These are phyloP conservation scores for Plasmodium adleri DNA, from an alignment of 169 alveolate species.

Conservation along the genomic window DNA sequence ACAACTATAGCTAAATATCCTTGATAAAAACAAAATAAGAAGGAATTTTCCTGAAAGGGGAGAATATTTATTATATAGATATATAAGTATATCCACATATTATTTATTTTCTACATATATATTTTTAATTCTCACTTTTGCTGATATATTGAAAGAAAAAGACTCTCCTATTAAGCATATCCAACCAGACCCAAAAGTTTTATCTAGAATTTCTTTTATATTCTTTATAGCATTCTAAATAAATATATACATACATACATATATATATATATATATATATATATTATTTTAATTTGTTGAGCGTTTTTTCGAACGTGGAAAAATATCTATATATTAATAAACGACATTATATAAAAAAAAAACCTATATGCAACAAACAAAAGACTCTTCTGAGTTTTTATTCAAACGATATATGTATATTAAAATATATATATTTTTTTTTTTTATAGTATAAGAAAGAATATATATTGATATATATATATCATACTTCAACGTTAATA, in stretches of 20 bases:
- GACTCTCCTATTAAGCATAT: constrained; percentile 75
- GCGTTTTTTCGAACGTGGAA: background rate
- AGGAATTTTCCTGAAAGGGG: constrained; percentile 57
- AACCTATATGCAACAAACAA: no score
- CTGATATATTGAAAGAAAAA: constrained; percentile 74
- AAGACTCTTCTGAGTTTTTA: no score
- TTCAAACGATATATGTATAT: no score
- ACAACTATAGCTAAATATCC: constrained; percentile 75
- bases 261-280: background rate
- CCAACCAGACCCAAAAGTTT: constrained; percentile 75
- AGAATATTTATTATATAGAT: background rate
- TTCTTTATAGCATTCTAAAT: constrained; percentile 75
- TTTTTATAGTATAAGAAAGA: no score
- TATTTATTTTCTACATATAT: background rate
- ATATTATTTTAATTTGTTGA: background rate
- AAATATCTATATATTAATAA: background rate
- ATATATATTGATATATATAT: no score
- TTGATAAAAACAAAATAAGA: constrained; percentile 65
- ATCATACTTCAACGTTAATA: constrained; percentile 64
- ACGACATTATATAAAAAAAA: no score
- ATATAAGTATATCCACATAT: background rate
- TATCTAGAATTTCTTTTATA: constrained; percentile 73
- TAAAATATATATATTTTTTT: no score
- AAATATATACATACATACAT: background rate
- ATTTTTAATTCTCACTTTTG: constrained; percentile 25